phyloP scores from a whole-genome alignment of 352 stramenopile genomes.

The Phytopythium sindhum region DNA sequence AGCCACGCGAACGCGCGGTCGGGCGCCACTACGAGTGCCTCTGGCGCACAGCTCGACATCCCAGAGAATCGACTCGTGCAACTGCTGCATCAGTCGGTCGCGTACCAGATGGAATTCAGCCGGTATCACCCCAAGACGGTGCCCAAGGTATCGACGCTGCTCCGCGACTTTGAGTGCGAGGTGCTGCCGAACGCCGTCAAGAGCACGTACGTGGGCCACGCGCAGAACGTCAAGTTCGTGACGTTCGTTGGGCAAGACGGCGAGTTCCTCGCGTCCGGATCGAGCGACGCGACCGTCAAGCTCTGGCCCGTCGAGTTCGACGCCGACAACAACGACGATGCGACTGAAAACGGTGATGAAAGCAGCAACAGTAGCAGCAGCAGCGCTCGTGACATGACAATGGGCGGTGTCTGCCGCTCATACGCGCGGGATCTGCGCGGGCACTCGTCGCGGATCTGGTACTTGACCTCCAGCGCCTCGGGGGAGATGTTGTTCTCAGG shows the following conservation, averaged over 20 bases:
- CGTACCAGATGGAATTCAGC: slow-evolving; percentile 91
- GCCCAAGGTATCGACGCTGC: slow-evolving; percentile 78
- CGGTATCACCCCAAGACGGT: slow-evolving; percentile 84
- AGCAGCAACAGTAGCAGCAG: slow-evolving; percentile 20
- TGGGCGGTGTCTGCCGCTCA: slow-evolving; percentile 47
- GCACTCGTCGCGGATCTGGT: slow-evolving; percentile 85
- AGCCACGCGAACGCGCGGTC: not conserved
- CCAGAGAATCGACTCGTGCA: slow-evolving; percentile 76
- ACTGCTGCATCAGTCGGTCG: slow-evolving; percentile 80
- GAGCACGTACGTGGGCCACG: slow-evolving; percentile 81
- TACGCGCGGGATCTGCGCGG: slow-evolving; percentile 64
- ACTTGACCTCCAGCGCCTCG: slow-evolving; percentile 57
- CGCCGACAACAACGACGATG: not conserved
- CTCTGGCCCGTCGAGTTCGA: slow-evolving; percentile 78
- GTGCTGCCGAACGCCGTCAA: slow-evolving; percentile 85
- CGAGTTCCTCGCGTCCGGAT: slow-evolving; percentile 78
- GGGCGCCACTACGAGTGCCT: not conserved
- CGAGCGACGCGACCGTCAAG: slow-evolving; percentile 84
- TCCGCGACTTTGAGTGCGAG: slow-evolving; percentile 86
- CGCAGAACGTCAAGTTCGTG: slow-evolving; percentile 87
- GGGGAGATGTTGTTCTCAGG: slow-evolving; percentile 73
- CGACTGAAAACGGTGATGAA: slow-evolving; percentile 3
- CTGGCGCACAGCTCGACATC: slow-evolving; percentile 32
- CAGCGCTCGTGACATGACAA: slow-evolving; percentile 16
- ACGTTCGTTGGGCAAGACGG: slow-evolving; percentile 84